Base-by-base conservation (phyloP, 2,329 filamentous ascomycete species). In the Penicillium sp. region DNA sequence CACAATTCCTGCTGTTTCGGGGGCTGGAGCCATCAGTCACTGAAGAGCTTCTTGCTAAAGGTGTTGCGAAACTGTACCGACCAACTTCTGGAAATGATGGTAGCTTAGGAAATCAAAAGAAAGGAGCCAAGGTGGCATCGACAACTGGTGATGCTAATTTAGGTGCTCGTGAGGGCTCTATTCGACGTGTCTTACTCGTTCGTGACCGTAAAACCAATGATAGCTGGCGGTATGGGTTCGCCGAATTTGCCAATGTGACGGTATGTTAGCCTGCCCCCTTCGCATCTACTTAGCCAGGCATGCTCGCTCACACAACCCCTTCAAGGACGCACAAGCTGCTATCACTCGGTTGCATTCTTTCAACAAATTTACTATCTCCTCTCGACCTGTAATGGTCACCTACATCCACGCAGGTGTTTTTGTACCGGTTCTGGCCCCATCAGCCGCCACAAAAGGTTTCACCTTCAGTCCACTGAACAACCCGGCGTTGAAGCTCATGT, bases 381-480 rank as follows among this genome's bases (percentile, higher is more conserved):
- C 88, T 3, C 88, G 86, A 62, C 84, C 86, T 0, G 88, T 91
- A 16, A 81, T 84, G 11, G 81, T 91, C 24, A 88, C 84, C 44
- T 91, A 89, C 63, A 92, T 93, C 39, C 90, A 95, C 63, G 85
- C 90, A n/a, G 90, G 90, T 5, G 90, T 95, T 3, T 95, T 96
- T 67, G 84, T 93, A 13, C 90, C 89, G 0, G 87, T 90, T 44
- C 80, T 89, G 48, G 83, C 87, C 50, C 80, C 82, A 8, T 80
- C 80, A 5, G 78, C 82, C 0, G 82, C 82, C 19, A 83, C 80
- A n/a, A 81, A 84, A 14, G 80, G 77, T 46, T 86, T 87, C 69
- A 89, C 87, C 0, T 93, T 93, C 67, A 81, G 82, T 31, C 88
- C 89, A 1, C 79, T 90, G 1, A 86, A 85, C 62, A 92, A 92